Percentiles rank a stretch among this genome's conserved stretches.
phyloP scores from a whole-genome alignment of 441 rosid species.

The Aquilaria agallochum region DNA sequence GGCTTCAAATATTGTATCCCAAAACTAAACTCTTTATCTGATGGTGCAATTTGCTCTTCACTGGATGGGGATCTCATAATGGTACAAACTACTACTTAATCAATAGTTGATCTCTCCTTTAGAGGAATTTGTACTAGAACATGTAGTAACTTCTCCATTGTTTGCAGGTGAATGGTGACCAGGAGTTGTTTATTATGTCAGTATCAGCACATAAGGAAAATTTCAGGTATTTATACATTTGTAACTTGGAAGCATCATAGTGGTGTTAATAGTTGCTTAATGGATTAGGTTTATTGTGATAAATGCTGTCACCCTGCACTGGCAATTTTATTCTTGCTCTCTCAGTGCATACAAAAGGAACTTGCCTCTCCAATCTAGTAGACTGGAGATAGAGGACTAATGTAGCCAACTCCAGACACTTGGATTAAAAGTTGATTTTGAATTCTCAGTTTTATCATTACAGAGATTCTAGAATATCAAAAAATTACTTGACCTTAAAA shows the following conservation, averaged over 20 bases:
- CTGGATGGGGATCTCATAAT: conserved; percentile 71
- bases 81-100: conserved; percentile 34
- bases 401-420: too few species aligned
- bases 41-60: conserved; percentile 53
- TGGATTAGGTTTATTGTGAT: too few species aligned
- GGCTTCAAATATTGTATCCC: conserved; percentile 54
- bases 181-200: conserved; percentile 65
- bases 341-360: too few species aligned
- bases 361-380: too few species aligned
- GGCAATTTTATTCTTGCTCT: too few species aligned
- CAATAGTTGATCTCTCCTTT: conserved; percentile 2
- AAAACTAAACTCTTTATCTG: conserved; percentile 41
- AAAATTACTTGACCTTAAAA: too few species aligned
- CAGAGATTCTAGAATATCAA: too few species aligned
- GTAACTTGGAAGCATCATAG: background rate
- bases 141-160: conserved; percentile 1
- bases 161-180: conserved; percentile 73
- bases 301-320: too few species aligned
- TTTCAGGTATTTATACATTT: conserved; percentile 38
- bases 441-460: too few species aligned
- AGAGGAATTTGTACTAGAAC: background rate
- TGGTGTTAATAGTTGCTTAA: too few species aligned
- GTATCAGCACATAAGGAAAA: conserved; percentile 50
- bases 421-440: too few species aligned
- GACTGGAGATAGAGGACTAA: too few species aligned